Evolutionary conservation across 1,284 basidiomycete species (phyloP), one percentile per base, ranked within the genome.

Genomic region (Rhodotorula glutinis): DNA sequence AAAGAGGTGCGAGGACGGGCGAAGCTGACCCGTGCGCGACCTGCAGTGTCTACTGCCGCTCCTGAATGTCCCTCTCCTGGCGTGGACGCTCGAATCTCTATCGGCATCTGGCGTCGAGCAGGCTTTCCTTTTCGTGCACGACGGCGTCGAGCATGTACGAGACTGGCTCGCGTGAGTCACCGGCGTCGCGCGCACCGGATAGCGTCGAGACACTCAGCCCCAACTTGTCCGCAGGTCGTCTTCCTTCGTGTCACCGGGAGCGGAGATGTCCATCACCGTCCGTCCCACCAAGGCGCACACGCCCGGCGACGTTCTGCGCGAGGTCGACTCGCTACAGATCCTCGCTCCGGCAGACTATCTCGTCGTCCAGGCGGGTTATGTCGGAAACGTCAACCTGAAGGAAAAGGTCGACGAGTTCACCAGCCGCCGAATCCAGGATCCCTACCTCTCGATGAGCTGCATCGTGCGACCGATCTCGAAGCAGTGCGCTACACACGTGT

Each of bases 51-150:
- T 98, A 16, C 83, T 98, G 27, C 95, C 95, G 0, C 85, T 98
- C 70, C 94, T 93, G 80, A 95, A 95, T 77, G 89, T 90, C 1
- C 90, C 94, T 7, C 81, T 99, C 44, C 83, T 99, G 41, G 88
- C 92, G 75, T 98, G 94, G 92, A 97, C 95, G 3, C 88, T 98
- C 70, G 95, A 98, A 79, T 89, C 89, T 76, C 85, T 98, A 55
- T 88, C 91, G 41, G 83, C 93, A 25, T 91, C 92, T 43, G 92
- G 92, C 61, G 93, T 98, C 54, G 89, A 94, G 76, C 91, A 98
- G 80, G 90, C 97, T 69, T 95, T 97, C 79, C 88, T 98, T 63
- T 88, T 98, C 70, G 72, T 95, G 87, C 79, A 85, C 87, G 76
- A 95, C 87, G 71, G 95, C 79, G 85, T 90, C 16, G 87, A 89